Conservation (phyloP, 163 green algal genomes). For the Volvox carteri region DNA sequence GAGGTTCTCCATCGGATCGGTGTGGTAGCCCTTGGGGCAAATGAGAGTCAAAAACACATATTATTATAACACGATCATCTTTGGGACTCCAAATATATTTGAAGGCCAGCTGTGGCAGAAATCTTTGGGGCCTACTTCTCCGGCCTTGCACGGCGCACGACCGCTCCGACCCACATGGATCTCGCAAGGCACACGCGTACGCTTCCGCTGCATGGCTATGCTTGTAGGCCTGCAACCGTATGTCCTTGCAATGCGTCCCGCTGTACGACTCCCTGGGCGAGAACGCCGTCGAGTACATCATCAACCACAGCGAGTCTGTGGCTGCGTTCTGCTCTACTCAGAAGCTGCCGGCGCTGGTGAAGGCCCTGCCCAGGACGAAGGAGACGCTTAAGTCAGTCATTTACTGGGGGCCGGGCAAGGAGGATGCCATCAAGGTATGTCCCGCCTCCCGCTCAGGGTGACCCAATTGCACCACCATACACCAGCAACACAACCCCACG, state of each 20-base stretch:
- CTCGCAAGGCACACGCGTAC: too few species aligned
- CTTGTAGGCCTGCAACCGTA: slow-evolving; percentile 89
- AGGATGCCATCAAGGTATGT: slow-evolving; percentile 61
- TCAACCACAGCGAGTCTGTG: slow-evolving; percentile 80
- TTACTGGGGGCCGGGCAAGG: slow-evolving; percentile 83
- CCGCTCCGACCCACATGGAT: too few species aligned
- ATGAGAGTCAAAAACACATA: too few species aligned
- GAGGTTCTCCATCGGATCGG: too few species aligned
- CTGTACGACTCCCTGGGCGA: slow-evolving; percentile 97
- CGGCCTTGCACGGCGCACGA: too few species aligned
- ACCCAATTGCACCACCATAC: not conserved
- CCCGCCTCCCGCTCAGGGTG: not conserved
- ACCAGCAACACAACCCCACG: not conserved
- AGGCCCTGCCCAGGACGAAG: slow-evolving; percentile 75
- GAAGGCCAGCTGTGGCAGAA: too few species aligned
- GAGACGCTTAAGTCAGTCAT: slow-evolving; percentile 81
- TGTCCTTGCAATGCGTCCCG: slow-evolving; percentile 83
- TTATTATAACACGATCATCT: too few species aligned
- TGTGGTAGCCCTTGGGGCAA: too few species aligned
- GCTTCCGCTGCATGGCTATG: too few species aligned
- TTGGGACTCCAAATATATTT: too few species aligned
- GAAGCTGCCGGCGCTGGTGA: slow-evolving; percentile 66
- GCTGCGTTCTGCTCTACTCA: slow-evolving; percentile 53
- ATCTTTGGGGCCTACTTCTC: too few species aligned
- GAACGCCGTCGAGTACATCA: slow-evolving; percentile 94